Evolutionary conservation across 306 rosid genomes (phyloP).

Genomic region (Bauhinia variegata): DNA sequence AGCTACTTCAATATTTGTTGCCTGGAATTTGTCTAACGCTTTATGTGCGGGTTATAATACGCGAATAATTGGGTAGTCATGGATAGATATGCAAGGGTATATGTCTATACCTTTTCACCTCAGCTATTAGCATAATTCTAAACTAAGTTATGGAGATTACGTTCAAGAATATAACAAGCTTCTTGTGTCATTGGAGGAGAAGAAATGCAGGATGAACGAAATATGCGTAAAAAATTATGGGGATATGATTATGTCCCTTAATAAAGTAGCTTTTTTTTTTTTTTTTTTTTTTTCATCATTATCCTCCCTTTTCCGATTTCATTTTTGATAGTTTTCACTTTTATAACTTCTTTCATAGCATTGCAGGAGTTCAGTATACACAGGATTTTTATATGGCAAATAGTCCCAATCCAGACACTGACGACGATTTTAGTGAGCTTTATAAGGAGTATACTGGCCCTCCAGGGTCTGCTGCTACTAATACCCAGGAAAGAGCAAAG

Average conservation of each 20-base stretch:
- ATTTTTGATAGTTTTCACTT: not conserved
- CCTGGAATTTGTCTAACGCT: not conserved
- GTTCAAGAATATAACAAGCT: too few species aligned
- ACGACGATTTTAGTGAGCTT: slow-evolving; percentile 86
- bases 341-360: slow-evolving; percentile 22
- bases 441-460: slow-evolving; percentile 99
- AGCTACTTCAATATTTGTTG: not conserved
- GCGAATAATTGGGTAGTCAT: not conserved
- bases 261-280: not conserved
- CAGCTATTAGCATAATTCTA: too few species aligned
- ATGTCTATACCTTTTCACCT: not conserved
- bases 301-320: not conserved
- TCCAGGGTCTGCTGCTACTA: slow-evolving; percentile 47
- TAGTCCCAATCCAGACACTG: slow-evolving; percentile 73
- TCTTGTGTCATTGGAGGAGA: too few species aligned
- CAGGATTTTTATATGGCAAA: slow-evolving; percentile 65
- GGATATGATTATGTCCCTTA: too few species aligned
- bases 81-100: not conserved
- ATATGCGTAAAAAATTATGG: too few species aligned
- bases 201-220: too few species aligned
- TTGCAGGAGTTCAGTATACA: too few species aligned
- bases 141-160: too few species aligned
- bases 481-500: slow-evolving; percentile 57
- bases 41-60: not conserved
- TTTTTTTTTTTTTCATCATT: too few species aligned